Evolutionary conservation across 2,329 filamentous ascomycete genomes (phyloP), one percentile per base, ranked within the genome.

Genomic region (Aspergillus ochraceoroseus): DNA sequence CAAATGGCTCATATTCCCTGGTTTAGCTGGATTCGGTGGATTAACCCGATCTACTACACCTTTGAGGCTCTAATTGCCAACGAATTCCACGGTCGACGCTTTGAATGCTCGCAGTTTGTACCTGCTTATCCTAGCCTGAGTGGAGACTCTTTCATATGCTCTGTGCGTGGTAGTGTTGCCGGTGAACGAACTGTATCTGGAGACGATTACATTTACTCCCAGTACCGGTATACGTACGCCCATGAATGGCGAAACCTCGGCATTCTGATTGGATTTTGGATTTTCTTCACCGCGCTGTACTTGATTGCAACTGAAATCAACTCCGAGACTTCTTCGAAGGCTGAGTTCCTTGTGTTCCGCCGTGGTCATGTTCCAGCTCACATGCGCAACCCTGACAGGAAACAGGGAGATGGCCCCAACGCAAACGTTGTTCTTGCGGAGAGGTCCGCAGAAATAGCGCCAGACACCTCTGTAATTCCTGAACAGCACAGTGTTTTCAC

Each of bases 211-310:
- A 77, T 85, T 3, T 57, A 66, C 3, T 58, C 65, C 0, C 74
- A 70, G 42, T 83, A 77, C 52, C 54, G 63, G 7, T 85, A 83
- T 57, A 70, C 64, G 9, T 75, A 74, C 49, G 67, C 67, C 0
- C 72, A 84, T 45, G 67, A 76, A 3, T 83, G 80, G 80, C 67
- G 82, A 7, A 86, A 87, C 55, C 73, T 85, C 43, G 83, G 82
- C 1, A 83, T 87, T 40, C 58, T 86, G 2, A 56, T 81, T 11
- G 82, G 61, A 0, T 85, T 86, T 60, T 62, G 82, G 36, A 51
- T 84, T 19, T 76, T 73, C 40, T 85, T 86, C 65, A 75, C 81
- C 64, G 43, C 62, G 2, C 50, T 82, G 1, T 85, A 87, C 62
- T 74, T 86, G 35, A 31, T 76, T 11, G 76, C 77, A 0, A 74